Percentiles rank a stretch among this genome's conserved stretches.
phyloP scores from a whole-genome alignment of 2,329 filamentous ascomycete species.

The Sporothrix euskadiensis region DNA sequence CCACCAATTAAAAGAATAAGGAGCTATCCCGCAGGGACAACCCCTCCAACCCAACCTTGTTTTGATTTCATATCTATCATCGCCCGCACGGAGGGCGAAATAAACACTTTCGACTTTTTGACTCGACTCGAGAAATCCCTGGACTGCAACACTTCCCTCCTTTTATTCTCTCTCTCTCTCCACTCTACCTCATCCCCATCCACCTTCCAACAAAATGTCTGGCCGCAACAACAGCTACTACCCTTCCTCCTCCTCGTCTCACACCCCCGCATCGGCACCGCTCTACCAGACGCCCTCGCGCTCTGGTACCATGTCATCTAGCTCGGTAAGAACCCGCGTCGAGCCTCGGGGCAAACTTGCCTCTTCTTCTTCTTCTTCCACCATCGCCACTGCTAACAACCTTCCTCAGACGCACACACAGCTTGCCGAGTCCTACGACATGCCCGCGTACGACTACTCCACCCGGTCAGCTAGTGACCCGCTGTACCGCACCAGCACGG shows the following conservation, averaged over 20 bases:
- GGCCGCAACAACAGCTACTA: conserved; percentile 5
- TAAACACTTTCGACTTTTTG: conserved; percentile 9
- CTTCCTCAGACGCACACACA: neutral
- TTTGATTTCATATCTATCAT: conserved; percentile 4
- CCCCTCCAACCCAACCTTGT: neutral
- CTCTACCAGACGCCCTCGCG: conserved; percentile 19
- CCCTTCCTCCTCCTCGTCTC: conserved; percentile 9
- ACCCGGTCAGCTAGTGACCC: conserved; percentile 4
- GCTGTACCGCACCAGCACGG: conserved; percentile 5
- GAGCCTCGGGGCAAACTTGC: neutral
- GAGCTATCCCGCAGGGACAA: neutral
- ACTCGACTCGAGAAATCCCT: neutral
- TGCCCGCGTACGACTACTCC: conserved; percentile 12
- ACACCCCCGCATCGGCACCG: conserved; percentile 4
- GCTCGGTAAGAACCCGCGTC: neutral
- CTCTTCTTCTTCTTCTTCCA: neutral
- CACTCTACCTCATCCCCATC: neutral
- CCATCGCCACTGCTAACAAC: neutral
- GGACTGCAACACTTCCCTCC: neutral
- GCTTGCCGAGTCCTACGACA: conserved; percentile 9
- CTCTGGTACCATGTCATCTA: conserved; percentile 9
- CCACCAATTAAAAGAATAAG: too few relatives aligned
- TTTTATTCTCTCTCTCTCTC: neutral
- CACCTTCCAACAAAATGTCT: neutral
- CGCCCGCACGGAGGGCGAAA: conserved; percentile 4